Base-by-base conservation (phyloP, 805 yeast genomes). In the Lipomyces oligophaga region DNA sequence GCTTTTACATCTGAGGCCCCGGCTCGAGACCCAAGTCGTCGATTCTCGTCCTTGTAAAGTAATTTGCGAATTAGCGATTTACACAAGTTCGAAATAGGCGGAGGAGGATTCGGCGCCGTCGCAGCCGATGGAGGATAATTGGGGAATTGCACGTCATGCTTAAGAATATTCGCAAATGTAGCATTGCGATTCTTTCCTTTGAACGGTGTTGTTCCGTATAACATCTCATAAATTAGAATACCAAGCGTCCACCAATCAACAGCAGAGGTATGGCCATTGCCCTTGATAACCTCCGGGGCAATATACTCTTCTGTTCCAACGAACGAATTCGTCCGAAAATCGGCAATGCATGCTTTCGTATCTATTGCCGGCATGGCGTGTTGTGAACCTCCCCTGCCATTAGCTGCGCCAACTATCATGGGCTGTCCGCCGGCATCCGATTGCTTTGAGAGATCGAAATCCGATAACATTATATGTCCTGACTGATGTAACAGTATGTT, bases 181-280 rank as follows among this genome's bases (percentile, higher is more conserved):
- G 81, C 81, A 60, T 88, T 88, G 34, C 97, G 75, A 55, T 82
- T 87, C 28, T 78, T 72, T 5, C 98, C 98, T 68, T 93, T 93
- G 69, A 90, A 93, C 1, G 99, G 99, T 0, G 98, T 93, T 6
- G 87, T 84, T 1, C 97, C 97, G 65, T 79, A 89, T 19, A 93
- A 69, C 98, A 93, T 93, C 63, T 93, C 99, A 66, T 80, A 94
- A 20, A 88, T 71, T 59, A 93, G 74, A 18, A 93, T 88, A 3
- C 99, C 99, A 55, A 93, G 70, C 0, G 98, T 93, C 99, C 99
- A 93, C 98, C 98, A 93, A 66, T 93, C 99, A 15, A 93, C 98
- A 0, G 97, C 96, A 5, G 90, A 83, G 0, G 97, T 90, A 60
- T 93, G 99, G 1, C 98, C 98, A 58, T 89, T 85, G 1, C 97